Evolutionary conservation across 164 flowering plant species (phyloP).

Genomic region (Dillenia suffruticosa): DNA sequence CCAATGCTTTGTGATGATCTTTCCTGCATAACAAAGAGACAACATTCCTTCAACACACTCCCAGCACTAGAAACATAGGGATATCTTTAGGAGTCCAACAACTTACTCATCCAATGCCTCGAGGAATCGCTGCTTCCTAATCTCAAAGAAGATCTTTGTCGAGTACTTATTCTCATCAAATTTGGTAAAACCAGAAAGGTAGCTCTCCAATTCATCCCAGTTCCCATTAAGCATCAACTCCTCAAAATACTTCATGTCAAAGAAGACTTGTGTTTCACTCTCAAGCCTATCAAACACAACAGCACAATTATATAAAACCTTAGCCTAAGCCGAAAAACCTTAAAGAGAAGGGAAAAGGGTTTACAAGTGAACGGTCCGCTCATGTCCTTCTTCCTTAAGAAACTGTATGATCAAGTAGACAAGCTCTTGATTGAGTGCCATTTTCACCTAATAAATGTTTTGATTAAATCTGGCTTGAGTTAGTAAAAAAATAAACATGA

Average conservation of each 20-base stretch:
- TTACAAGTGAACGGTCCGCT: slow-evolving; percentile 1
- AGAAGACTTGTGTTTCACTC: slow-evolving; percentile 51
- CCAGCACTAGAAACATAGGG: not conserved
- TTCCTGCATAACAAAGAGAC: slow-evolving; percentile 25
- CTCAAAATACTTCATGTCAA: slow-evolving; percentile 52
- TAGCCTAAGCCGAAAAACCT: too few relatives aligned
- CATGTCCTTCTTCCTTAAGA: slow-evolving; percentile 9
- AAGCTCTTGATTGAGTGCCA: slow-evolving; percentile 11
- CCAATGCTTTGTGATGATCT: slow-evolving; percentile 42
- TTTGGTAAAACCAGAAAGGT: slow-evolving; percentile 52
- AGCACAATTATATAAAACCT: not conserved
- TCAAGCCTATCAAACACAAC: slow-evolving; percentile 34
- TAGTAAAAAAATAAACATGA: too few relatives aligned
- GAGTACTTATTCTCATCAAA: slow-evolving; percentile 48
- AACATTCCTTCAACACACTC: not conserved
- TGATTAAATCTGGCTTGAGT: too few relatives aligned
- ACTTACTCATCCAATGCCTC: slow-evolving; percentile 66
- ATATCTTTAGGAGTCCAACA: not conserved
- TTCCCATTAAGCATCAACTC: slow-evolving; percentile 43
- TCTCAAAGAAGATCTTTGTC: slow-evolving; percentile 52
- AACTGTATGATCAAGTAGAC: slow-evolving; percentile 18
- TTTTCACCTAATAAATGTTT: not conserved
- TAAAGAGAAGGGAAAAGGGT: too few relatives aligned
- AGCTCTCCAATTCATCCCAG: slow-evolving; percentile 56
- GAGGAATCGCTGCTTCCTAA: slow-evolving; percentile 56